Evolutionary conservation across 305 asterid genomes (phyloP), one percentile per base, ranked within the genome.

Genomic region (Euphrasia arctica): DNA sequence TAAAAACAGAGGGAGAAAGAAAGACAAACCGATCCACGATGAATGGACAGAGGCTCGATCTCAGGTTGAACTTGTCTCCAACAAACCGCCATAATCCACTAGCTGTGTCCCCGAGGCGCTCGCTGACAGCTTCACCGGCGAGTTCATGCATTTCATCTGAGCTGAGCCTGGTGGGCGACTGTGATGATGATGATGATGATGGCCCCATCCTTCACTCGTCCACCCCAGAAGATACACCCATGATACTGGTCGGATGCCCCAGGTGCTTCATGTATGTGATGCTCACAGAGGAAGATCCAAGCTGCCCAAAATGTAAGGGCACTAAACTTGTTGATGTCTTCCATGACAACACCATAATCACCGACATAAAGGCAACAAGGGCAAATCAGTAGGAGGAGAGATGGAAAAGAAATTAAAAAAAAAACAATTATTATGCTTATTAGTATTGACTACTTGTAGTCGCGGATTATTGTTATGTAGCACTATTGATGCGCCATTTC

Each of bases 261-360:
- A 66, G 91, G 68, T 85, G 92, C 64, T 82, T 82, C 57, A 82
- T 85, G 92, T 85, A 85, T 34, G 89, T 85, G 12, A 85, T 85
- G 92, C 74, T 82, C 1, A 62, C 87, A 0, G 89, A 80, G 67
- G 83, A 75, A 60, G 87, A 80, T 18, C 89, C 85, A 3, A 64
- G 79, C 41, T 85, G 92, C 76, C 92, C 92, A 42, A 82, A 83
- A 59, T 85, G 92, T 75, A 85, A 82, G 67, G 83, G 92, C 78
- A 78, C 85, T 4, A 82, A 77, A 2, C 65, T 85, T 62, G 85
- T 85, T 12, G 87, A 82, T 48, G 68, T 85, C 42, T 64, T 72
- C 52, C 77, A 72, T 39, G 78, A 78, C 29, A 63, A 54, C 29
- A 12, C 22, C 55, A 39, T 7, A 39, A 39, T 7, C 43, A 48